Conservation (phyloP, 345 rosid genomes). For the Arabidopsis suecica region DNA sequence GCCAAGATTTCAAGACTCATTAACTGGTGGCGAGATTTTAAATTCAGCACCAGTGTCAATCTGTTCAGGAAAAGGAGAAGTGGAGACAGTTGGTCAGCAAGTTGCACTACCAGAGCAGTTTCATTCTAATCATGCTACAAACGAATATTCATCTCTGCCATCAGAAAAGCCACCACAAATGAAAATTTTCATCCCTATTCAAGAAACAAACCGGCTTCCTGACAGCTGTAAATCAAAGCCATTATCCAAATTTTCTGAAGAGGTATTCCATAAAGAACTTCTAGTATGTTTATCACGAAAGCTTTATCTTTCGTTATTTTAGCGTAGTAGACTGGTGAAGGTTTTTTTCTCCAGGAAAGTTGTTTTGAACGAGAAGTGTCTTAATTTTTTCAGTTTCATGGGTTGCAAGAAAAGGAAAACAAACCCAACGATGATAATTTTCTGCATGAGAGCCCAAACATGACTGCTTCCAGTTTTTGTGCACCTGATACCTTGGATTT, state of each 20-base stretch:
- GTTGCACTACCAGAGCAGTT: conserved; percentile 36
- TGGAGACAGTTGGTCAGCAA: conserved; percentile 37
- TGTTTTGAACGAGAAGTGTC: conserved; percentile 43
- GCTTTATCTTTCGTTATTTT: conserved; percentile 16
- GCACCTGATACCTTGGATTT: conserved; percentile 70
- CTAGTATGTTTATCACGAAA: background rate
- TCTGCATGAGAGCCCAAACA: conserved; percentile 43
- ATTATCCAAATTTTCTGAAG: conserved; percentile 37
- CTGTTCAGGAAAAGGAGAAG: conserved; percentile 42
- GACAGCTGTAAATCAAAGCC: conserved; percentile 37
- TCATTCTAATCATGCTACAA: conserved; percentile 35
- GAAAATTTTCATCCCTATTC: conserved; percentile 14
- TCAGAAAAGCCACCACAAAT: conserved; percentile 12
- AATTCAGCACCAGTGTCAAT: conserved; percentile 35
- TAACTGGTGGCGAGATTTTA: conserved; percentile 35
- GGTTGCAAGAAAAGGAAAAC: conserved; percentile 53
- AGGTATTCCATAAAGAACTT: conserved; percentile 42
- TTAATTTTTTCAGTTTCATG: conserved; percentile 63
- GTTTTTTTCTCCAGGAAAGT: conserved; percentile 32
- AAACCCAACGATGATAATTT: conserved; percentile 43
- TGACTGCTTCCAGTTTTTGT: conserved; percentile 48
- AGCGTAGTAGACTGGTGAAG: conserved; percentile 11
- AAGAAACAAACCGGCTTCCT: conserved; percentile 37
- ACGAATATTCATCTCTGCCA: conserved; percentile 38
- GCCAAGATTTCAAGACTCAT: conserved; percentile 43